phyloP scores from a whole-genome alignment of 192 early-diverging fungal genomes.

The Coemansia sp. region DNA sequence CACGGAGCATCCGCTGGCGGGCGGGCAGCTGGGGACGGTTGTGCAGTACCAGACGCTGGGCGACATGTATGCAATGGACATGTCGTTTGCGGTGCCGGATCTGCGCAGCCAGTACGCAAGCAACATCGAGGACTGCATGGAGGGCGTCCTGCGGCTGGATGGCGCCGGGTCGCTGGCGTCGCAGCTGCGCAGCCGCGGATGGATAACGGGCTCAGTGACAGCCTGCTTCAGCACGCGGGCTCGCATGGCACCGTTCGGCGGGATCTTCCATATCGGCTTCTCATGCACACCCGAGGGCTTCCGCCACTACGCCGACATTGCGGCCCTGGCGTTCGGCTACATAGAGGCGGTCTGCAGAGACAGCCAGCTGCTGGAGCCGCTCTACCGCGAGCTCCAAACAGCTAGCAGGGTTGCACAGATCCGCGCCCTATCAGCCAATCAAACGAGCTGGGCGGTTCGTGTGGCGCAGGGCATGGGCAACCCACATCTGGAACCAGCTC shows the following conservation, averaged over 20 bases:
- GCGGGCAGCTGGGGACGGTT: slow-evolving; percentile 66
- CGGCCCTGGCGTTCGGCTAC: slow-evolving; percentile 27
- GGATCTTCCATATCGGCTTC: slow-evolving; percentile 12
- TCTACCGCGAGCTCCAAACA: slow-evolving; percentile 29
- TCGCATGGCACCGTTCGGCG: background rate
- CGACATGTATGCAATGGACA: slow-evolving; percentile 62
- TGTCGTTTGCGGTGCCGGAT: slow-evolving; percentile 83
- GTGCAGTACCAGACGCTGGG: slow-evolving; percentile 74
- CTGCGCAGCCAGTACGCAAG: slow-evolving; percentile 51
- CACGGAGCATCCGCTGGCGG: slow-evolving; percentile 66
- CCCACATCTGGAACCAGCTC: slow-evolving; percentile 5
- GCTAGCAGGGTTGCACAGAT: background rate
- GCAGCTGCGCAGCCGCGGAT: slow-evolving; percentile 77
- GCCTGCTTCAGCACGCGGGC: background rate
- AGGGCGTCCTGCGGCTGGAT: slow-evolving; percentile 78
- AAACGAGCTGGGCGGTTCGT: background rate
- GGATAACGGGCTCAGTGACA: slow-evolving; percentile 65
- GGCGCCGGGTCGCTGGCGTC: slow-evolving; percentile 79
- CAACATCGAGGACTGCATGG: slow-evolving; percentile 66
- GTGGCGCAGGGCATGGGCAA: slow-evolving; percentile 9
- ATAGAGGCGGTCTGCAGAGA: slow-evolving; percentile 9
- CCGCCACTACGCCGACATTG: slow-evolving; percentile 14
- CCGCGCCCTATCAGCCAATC: background rate
- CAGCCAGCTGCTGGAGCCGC: slow-evolving; percentile 20
- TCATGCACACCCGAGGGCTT: slow-evolving; percentile 22